These are phyloP conservation scores for Oryza longistaminata DNA, from an alignment of 176 grass and related monocot genomes.

Conservation along the genomic window DNA sequence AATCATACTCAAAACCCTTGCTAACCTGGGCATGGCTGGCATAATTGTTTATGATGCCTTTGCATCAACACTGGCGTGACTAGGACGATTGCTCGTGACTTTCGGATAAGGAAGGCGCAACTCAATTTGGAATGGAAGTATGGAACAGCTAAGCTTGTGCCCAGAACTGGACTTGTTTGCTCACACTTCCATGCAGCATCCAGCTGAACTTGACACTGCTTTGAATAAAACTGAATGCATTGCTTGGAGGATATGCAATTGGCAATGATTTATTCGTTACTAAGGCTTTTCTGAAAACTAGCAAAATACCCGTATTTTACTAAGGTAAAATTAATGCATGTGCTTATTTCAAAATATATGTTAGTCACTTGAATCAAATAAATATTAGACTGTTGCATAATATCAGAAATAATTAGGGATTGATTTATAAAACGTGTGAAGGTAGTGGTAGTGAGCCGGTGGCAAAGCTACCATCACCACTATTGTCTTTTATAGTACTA, in stretches of 20 bases:
- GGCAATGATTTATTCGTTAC: background rate
- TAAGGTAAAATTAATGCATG: too few species aligned
- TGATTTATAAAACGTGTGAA: too few species aligned
- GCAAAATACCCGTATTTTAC: too few species aligned
- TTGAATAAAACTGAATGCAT: background rate
- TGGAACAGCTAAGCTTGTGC: constrained; percentile 26
- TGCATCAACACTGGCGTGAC: constrained; percentile 42
- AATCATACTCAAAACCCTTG: constrained; percentile 35
- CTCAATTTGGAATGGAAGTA: constrained; percentile 36
- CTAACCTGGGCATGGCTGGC: constrained; percentile 49
- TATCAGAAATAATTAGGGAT: too few species aligned
- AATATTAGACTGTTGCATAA: too few species aligned
- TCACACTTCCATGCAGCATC: background rate
- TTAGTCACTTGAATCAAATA: too few species aligned
- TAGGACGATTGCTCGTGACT: constrained; percentile 37
- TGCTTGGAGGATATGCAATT: background rate
- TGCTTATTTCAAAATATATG: too few species aligned
- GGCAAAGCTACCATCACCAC: too few species aligned
- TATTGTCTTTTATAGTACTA: too few species aligned
- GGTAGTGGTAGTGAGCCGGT: too few species aligned
- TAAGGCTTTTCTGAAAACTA: too few species aligned
- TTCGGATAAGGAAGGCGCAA: constrained; percentile 43
- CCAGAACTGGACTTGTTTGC: background rate
- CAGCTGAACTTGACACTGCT: background rate
- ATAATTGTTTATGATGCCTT: constrained; percentile 59